A percentile compares a stretch with the other conserved stretches of the same genome.
phyloP scores from a whole-genome alignment of 805 yeast genomes.

The Cyberlindnera xylosilytica region DNA sequence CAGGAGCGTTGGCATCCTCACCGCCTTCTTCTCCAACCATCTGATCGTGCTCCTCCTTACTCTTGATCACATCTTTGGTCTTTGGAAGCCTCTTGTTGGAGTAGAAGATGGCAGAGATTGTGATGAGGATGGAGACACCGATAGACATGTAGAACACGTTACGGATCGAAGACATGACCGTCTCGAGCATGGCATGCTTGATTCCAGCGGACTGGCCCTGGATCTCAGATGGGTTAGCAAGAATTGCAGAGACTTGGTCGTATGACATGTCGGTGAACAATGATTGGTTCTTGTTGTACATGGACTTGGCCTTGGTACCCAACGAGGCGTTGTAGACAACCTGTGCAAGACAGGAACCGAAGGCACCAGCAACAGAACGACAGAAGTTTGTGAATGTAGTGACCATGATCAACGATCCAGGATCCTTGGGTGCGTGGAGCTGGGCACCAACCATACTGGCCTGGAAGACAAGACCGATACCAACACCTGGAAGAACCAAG shows the following conservation, averaged over 20 bases:
- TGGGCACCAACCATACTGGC: slow-evolving; percentile 30
- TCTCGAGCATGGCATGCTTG: slow-evolving; percentile 11
- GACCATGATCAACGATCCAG: slow-evolving; percentile 44
- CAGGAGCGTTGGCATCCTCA: slow-evolving; percentile 43
- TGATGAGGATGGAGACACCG: slow-evolving; percentile 33
- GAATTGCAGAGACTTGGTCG: neutral
- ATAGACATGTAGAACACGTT: slow-evolving; percentile 40
- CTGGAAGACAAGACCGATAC: slow-evolving; percentile 34
- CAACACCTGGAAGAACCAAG: slow-evolving; percentile 34
- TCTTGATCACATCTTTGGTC: slow-evolving; percentile 7
- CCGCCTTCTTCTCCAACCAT: neutral
- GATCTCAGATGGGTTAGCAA: slow-evolving; percentile 2
- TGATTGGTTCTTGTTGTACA: neutral
- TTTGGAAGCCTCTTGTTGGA: slow-evolving; percentile 43
- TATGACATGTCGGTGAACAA: neutral
- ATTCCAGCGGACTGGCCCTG: neutral
- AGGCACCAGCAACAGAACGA: slow-evolving; percentile 41
- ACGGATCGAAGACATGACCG: slow-evolving; percentile 36
- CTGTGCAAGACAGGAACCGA: slow-evolving; percentile 39
- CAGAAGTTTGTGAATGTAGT: slow-evolving; percentile 40
- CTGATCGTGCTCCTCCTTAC: slow-evolving; percentile 12
- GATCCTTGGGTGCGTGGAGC: slow-evolving; percentile 43
- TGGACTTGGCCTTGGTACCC: slow-evolving; percentile 1
- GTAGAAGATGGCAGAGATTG: slow-evolving; percentile 34
- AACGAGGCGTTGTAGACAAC: slow-evolving; percentile 34